Conservation (phyloP, 768 basidiomycete species). For the Lentinula sp. region DNA sequence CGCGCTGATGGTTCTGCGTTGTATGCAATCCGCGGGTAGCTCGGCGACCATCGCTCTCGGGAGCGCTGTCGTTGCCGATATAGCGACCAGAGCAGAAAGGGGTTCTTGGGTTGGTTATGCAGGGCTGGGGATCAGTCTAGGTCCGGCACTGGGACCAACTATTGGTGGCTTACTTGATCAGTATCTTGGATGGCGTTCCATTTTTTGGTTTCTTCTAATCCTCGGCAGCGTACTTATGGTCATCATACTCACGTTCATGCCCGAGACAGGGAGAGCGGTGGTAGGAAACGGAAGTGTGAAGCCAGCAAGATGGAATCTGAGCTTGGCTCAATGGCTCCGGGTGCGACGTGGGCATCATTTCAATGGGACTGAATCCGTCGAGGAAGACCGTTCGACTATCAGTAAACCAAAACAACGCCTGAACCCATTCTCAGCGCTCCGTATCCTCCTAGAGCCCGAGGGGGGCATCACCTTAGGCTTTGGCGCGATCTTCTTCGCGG, state of each 20-base stretch:
- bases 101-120: not conserved
- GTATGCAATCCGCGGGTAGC: not conserved
- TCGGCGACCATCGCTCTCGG: not conserved
- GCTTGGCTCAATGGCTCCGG: not conserved
- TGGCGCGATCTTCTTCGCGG: not conserved
- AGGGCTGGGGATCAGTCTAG: not conserved
- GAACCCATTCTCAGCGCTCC: not conserved
- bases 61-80: not conserved
- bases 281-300: not conserved
- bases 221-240: not conserved
- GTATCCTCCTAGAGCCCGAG: not conserved
- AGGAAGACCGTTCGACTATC: not conserved
- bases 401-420: not conserved
- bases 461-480: not conserved
- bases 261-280: not conserved
- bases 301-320: not conserved
- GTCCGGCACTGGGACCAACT: not conserved
- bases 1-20: not conserved
- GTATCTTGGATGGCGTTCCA: not conserved
- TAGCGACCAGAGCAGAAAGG: not conserved
- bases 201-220: not conserved
- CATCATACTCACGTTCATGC: not conserved
- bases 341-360: not conserved
- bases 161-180: not conserved
- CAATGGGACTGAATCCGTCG: not conserved